Base-by-base conservation (phyloP, 129 eudicot species). In the Centaurea solstitialis region DNA sequence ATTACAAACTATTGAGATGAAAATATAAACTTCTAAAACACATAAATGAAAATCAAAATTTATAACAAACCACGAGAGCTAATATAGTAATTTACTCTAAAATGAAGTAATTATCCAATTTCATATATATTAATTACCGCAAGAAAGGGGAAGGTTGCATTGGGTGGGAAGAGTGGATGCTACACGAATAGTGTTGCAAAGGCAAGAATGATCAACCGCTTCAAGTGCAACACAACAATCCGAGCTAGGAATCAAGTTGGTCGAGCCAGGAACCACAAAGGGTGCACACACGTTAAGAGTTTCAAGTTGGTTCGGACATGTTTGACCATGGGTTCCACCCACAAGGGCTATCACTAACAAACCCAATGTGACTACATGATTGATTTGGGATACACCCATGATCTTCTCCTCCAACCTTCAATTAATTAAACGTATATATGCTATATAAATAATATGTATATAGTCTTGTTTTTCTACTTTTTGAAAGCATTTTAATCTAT, bases 221-320 rank as follows among this genome's bases (percentile, higher is more conserved):
- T 87, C 92, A 33, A 94, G 93, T 9, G 98, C 95, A 9, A 71
- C 82, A 77, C 98, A 94, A 24, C 97, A 91, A 39, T 85, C 98
- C 0, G 81, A 0, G 66, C 76, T 90, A 3, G 98, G 98, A 53
- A 12, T n/a, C 21, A 68, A 45, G 53, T 76, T 66, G 76, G 87
- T 24, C 5, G 86, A 69, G 17, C 91, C 93, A 13, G 93, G 91
- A 64, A 91, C 77, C 82, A 93, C 98, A 74, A 78, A 93, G 0
- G 93, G 94, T 61, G 98, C 88, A 38, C 98, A 93, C 73, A 80
- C 84, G 28, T 86, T 93, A 30, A 93, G 80, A 68, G 76, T 87
- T 10, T 66, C 78, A n/a, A 93, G 83, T 67, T 87, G 72, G 17
- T 65, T 68, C 11, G 93, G 79, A 79, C 98, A 91, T 28, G 59